Evolutionary conservation across 805 yeast species (phyloP), one percentile per base, ranked within the genome.

Genomic region (Candida gorgasii): DNA sequence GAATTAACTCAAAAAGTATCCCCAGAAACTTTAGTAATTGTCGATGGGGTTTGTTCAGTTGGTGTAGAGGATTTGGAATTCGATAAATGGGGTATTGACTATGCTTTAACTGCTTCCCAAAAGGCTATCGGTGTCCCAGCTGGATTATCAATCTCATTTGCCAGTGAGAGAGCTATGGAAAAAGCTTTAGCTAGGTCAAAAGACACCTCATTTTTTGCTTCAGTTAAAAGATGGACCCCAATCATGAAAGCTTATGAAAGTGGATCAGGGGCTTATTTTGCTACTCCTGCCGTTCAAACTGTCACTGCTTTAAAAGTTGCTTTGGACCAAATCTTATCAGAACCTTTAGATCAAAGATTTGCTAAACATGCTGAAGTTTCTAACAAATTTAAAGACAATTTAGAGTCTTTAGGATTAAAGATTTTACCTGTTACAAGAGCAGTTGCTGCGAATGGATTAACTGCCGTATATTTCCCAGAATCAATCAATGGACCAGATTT

Each of bases 121-220:
- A 92, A 92, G 73, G 98, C 96, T 20, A 71, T 92, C 53, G 97
- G 97, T 41, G 93, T 85, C 20, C 97, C 98, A 40, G 82, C 97
- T 6, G 99, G 99, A 13, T 75, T 92, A 52, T 81, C 92, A 13
- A 77, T 92, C 54, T 80, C 86, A 26, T 77, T 79, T 61, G 81
- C 89, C 14, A 82, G 93, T 18, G 79, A 72, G 42, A 79, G 96
- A 54, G 96, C 96, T 9, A 67, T 89, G 26, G 63, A 65, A 6
- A 78, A 76, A 55, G 84, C 87, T 1, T 62, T 80, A 42, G 52
- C 58, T 13, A 75, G 78, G 58, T 49, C 59, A 38, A 72, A 73
- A 47, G 69, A 78, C 54, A 66, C 73, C 44, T 64, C 83, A 15
- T 85, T 69, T 62, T 88, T 80, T 62, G 84, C 89, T 34, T 81